Percentiles rank a stretch among this genome's conserved stretches.
Conservation (phyloP, 2,329 filamentous ascomycete genomes). For the Leptosphaerulina australis region DNA sequence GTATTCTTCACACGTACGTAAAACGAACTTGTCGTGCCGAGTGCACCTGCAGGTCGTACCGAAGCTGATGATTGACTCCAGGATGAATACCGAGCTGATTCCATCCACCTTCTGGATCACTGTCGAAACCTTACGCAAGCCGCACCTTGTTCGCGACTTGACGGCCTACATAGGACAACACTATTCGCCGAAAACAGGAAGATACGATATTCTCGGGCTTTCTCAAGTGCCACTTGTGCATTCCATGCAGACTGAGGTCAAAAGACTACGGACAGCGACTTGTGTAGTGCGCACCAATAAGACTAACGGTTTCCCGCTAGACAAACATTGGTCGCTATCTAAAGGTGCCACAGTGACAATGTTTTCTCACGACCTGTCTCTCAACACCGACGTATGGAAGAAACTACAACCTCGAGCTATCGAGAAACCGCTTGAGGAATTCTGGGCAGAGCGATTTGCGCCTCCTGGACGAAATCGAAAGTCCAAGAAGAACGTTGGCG, state of each 20-base stretch:
- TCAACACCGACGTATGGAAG: conserved; percentile 34
- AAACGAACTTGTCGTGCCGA: not conserved
- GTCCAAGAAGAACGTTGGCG: not conserved
- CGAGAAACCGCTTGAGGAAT: conserved; percentile 31
- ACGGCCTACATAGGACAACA: conserved; percentile 17
- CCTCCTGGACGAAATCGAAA: conserved; percentile 9
- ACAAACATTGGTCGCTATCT: conserved; percentile 29
- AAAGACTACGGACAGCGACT: conserved; percentile 29
- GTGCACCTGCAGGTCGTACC: not conserved
- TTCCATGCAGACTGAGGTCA: conserved; percentile 35
- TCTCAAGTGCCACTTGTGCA: conserved; percentile 27
- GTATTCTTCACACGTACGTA: conserved; percentile 35
- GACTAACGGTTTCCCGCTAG: conserved; percentile 24
- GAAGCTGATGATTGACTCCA: conserved; percentile 18
- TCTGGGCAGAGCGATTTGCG: conserved; percentile 38
- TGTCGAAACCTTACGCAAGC: conserved; percentile 32
- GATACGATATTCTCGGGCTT: conserved; percentile 28
- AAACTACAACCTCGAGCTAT: conserved; percentile 24
- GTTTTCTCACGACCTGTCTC: conserved; percentile 34
- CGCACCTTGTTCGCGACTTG: conserved; percentile 25
- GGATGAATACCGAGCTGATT: conserved; percentile 23
- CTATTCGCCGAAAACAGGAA: conserved; percentile 10
- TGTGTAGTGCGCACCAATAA: conserved; percentile 19
- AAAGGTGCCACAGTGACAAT: conserved; percentile 23
- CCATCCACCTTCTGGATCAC: conserved; percentile 35